Evolutionary conservation across 768 basidiomycete species (phyloP), one percentile per base, ranked within the genome.

Genomic region (Hydnomerulius pinastri): DNA sequence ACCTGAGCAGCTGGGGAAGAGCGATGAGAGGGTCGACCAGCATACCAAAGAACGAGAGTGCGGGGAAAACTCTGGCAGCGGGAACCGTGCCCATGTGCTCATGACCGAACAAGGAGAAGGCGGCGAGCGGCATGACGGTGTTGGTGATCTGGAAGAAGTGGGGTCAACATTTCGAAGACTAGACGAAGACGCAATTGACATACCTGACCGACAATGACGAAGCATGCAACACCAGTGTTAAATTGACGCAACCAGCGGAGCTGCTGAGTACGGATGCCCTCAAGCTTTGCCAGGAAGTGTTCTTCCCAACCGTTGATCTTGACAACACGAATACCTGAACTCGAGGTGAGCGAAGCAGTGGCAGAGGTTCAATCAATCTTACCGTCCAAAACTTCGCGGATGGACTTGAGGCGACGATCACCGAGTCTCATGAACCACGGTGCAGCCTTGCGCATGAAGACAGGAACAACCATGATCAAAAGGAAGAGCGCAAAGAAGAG

Each of bases 381-480:
- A 65, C 65, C 65, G 8, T 66, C 63, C 53, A 66, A 40, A 11
- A 67, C 42, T 35, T 66, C 65, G 24, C 65, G 63, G 24, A 67
- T 55, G 28, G 55, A 45, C 52, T 67, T 66, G 21, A 66, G 58
- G 20, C 65, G 65, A 15, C 49, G 56, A 21, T 66, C 65, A 46
- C 65, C 65, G 9, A 64, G 51, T 30, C 49, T 55, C 60, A 66
- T 55, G 47, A 66, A 67, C 49, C 48, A 42, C 12, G 65, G 65
- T 33, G 60, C 63, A 17, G 65, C 66, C 38, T 56, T 67, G 48
- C 63, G 63, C 65, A 66, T 66, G 51, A 66, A 67, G 32, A 65
- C 35, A 3, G 65, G 65, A n/a, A 66, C 63, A 13, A 66, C 60
- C 60, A 64, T 64, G 9, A 66, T 55, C 42, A 66, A 54, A 33